Conservation (phyloP, 371 early-diverging fungal species). For the Lichtheimia hyalospora region DNA sequence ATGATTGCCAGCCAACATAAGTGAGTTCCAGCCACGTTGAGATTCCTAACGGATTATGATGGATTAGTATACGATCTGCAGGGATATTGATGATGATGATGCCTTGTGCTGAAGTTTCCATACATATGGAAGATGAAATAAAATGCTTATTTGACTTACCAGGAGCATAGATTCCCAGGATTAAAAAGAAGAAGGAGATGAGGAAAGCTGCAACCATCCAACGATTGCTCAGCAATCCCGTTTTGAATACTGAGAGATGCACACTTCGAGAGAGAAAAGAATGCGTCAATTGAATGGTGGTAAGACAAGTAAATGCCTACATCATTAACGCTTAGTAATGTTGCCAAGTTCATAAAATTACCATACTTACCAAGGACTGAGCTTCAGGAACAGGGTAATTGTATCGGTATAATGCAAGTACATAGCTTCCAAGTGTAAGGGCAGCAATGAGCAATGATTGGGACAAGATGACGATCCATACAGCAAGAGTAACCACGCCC, state of each 20-base stretch:
- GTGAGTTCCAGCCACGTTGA: conserved; percentile 66
- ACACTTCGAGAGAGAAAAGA: conserved; percentile 78
- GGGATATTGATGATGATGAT: too few species aligned
- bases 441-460: conserved; percentile 59
- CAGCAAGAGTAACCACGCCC: conserved; percentile 53
- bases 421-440: conserved; percentile 54
- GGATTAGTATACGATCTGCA: too few species aligned
- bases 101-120: too few species aligned
- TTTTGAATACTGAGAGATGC: conserved; percentile 65
- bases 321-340: background rate
- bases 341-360: background rate
- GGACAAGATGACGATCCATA: conserved; percentile 28
- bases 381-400: conserved; percentile 18
- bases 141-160: conserved; percentile 24
- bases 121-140: too few species aligned
- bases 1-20: conserved; percentile 65
- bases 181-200: conserved; percentile 60
- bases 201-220: conserved; percentile 76
- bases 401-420: conserved; percentile 50
- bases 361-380: conserved; percentile 25
- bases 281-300: conserved; percentile 78
- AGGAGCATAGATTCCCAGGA: conserved; percentile 77
- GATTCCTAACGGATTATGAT: conserved; percentile 13
- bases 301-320: conserved; percentile 74
- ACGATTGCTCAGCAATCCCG: conserved; percentile 68